These are phyloP conservation scores for Thermomucor indicae-seudaticae DNA, from an alignment of 371 early-diverging fungal genomes.

Conservation along the genomic window DNA sequence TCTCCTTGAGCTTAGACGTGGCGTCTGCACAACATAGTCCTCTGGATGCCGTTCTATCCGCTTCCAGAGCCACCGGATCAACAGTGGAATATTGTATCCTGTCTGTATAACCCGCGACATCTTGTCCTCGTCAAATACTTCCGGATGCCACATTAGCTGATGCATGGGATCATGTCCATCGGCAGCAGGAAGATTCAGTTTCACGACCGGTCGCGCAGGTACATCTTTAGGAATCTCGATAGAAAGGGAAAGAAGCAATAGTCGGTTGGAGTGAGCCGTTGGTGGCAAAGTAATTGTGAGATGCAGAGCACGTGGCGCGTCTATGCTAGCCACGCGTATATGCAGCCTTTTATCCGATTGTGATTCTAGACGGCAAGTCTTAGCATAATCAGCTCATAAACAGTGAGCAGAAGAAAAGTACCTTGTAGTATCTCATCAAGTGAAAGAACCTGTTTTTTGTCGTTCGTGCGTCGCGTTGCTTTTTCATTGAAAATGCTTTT, in stretches of 20 bases:
- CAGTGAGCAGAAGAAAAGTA: not conserved
- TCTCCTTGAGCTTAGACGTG: slow-evolving; percentile 3
- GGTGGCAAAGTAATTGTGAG: slow-evolving; percentile 32
- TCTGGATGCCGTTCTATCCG: slow-evolving; percentile 18
- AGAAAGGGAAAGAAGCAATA: slow-evolving; percentile 25
- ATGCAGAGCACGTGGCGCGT: slow-evolving; percentile 30
- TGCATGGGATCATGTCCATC: slow-evolving; percentile 9
- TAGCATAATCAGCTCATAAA: not conserved
- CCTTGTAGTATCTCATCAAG: slow-evolving; percentile 31
- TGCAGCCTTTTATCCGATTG: slow-evolving; percentile 14
- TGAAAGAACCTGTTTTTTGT: slow-evolving; percentile 7
- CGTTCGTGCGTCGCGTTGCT: not conserved
- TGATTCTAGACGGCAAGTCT: slow-evolving; percentile 7
- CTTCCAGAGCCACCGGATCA: slow-evolving; percentile 31
- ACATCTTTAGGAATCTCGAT: slow-evolving; percentile 32
- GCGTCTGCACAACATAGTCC: slow-evolving; percentile 5
- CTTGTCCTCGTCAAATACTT: slow-evolving; percentile 29
- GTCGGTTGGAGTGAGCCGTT: slow-evolving; percentile 10
- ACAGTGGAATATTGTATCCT: slow-evolving; percentile 18
- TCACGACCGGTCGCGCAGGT: slow-evolving; percentile 26
- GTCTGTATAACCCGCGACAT: slow-evolving; percentile 30
- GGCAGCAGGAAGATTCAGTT: slow-evolving; percentile 18
- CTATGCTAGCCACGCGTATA: slow-evolving; percentile 24
- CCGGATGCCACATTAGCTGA: slow-evolving; percentile 25
- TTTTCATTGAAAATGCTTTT: slow-evolving; percentile 44